A percentile compares a stretch with the other conserved stretches of the same genome.
Evolutionary conservation across 768 basidiomycete genomes (phyloP).

Genomic region (Psilocybe cubensis): DNA sequence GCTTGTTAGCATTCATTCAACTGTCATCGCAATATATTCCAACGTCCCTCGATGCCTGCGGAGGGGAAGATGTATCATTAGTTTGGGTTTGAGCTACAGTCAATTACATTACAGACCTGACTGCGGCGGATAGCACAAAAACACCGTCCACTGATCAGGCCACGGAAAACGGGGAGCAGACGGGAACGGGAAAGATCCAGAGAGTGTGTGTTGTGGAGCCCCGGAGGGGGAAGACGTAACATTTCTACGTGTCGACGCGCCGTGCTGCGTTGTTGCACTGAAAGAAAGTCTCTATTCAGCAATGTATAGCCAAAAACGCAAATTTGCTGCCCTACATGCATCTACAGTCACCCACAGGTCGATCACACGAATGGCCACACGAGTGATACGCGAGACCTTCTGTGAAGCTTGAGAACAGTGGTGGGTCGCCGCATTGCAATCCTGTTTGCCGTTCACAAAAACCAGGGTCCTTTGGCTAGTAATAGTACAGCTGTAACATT

Average conservation of each 20-base stretch:
- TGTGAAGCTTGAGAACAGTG: no score
- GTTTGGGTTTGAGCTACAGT: no score
- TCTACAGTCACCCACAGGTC: conserved; percentile 13
- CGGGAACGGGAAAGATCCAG: background rate
- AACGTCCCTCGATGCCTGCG: background rate
- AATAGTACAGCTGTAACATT: no score
- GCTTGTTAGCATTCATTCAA: background rate
- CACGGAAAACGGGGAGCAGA: no score
- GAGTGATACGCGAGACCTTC: background rate
- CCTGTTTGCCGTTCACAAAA: background rate
- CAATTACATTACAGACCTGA: no score
- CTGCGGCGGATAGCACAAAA: background rate
- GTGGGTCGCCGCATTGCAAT: background rate
- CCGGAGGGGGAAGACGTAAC: no score
- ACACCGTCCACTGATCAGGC: background rate
- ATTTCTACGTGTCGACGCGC: no score
- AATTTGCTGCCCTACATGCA: conserved; percentile 9
- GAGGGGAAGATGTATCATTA: no score
- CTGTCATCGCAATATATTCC: background rate
- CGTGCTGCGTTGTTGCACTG: background rate
- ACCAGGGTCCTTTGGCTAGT: background rate
- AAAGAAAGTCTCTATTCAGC: background rate
- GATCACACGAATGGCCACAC: background rate
- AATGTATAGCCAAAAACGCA: background rate
- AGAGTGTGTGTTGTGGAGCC: background rate